phyloP scores from a whole-genome alignment of 78 protist genomes.

The Emiliania huxleyi region DNA sequence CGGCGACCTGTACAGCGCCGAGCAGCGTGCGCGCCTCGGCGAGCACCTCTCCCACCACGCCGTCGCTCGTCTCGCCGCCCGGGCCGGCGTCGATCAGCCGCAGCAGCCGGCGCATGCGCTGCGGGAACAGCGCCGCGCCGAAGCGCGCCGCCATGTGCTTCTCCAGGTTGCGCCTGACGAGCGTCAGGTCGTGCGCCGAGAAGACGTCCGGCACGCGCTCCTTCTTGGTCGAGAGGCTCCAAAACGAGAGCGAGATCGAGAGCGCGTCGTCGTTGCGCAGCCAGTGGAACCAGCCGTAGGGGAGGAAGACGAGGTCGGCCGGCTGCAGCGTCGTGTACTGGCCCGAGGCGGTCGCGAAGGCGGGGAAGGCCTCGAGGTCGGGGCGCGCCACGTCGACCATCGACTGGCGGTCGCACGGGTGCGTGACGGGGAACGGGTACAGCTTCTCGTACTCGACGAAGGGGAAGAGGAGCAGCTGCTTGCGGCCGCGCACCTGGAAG shows the following conservation, averaged over 20 bases:
- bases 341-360: background rate
- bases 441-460: background rate
- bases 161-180: no score
- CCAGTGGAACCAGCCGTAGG: background rate
- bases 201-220: no score
- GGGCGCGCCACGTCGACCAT: background rate
- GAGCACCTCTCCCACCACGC: no score
- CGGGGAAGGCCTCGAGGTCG: background rate
- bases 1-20: no score
- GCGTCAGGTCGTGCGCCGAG: no score
- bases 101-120: no score
- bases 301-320: background rate
- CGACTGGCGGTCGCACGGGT: constrained; percentile 2
- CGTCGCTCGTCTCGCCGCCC: no score
- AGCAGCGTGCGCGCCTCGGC: no score
- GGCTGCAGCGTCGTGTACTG: background rate
- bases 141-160: no score
- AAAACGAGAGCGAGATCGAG: background rate
- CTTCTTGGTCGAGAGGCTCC: no score
- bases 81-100: no score
- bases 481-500: background rate
- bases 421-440: constrained; percentile 4
- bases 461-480: background rate
- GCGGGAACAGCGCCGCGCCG: no score
- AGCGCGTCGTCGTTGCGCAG: background rate